Evolutionary conservation across 2,329 filamentous ascomycete species (phyloP).

Genomic region (Kalaharituber pfeilii): DNA sequence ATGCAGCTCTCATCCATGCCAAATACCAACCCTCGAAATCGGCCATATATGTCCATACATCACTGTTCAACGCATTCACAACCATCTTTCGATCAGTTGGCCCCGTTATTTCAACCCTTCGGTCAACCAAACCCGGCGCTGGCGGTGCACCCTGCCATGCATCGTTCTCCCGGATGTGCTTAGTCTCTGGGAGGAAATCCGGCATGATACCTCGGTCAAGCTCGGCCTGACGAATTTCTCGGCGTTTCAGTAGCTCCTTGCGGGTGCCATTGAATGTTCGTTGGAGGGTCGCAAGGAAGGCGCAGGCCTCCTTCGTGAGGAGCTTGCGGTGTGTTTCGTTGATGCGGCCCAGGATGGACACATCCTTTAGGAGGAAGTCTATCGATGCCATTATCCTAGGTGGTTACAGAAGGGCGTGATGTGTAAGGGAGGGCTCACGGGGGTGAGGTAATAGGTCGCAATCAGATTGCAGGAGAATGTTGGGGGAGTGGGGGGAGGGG

Average conservation of each 20-base stretch:
- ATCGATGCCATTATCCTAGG: constrained; percentile 52
- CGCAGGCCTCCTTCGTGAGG: constrained; percentile 60
- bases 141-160: constrained; percentile 86
- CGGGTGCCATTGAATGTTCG: constrained; percentile 82
- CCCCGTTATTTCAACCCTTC: constrained; percentile 90
- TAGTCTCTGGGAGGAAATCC: constrained; percentile 91
- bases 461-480: no score
- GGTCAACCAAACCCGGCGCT: constrained; percentile 80
- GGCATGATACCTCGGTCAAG: constrained; percentile 76
- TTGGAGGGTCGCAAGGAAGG: constrained; percentile 82
- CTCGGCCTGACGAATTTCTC: constrained; percentile 73
- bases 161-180: constrained; percentile 81
- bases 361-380: constrained; percentile 69
- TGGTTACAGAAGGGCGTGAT: no score
- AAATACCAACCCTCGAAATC: constrained; percentile 68
- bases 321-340: constrained; percentile 73
- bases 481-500: no score
- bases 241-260: constrained; percentile 74
- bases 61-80: constrained; percentile 84
- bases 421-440: no score
- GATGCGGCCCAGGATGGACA: constrained; percentile 65
- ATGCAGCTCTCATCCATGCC: not conserved
- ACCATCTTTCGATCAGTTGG: constrained; percentile 99
- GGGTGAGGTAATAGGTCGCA: no score
- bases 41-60: constrained; percentile 98